phyloP scores from a whole-genome alignment of 768 basidiomycete species.

The Lyophyllum semitale region DNA sequence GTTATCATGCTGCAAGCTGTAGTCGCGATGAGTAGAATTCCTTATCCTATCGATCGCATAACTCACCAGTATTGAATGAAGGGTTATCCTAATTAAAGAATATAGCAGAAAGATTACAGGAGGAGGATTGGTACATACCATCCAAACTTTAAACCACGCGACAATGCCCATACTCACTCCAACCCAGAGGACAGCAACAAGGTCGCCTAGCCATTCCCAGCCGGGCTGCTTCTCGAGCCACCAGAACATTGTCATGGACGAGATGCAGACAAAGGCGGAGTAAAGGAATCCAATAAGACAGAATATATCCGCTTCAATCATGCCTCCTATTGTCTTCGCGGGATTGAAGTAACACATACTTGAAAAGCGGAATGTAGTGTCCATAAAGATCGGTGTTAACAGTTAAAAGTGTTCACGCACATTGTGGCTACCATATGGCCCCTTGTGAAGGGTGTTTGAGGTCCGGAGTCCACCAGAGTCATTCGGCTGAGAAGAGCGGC shows the following conservation, averaged over 20 bases:
- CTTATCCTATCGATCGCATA: background rate
- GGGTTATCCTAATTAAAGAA: conserved; percentile 55
- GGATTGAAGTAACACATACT: conserved; percentile 91
- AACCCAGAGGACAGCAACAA: conserved; percentile 78
- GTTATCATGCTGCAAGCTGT: conserved; percentile 83
- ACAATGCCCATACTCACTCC: conserved; percentile 78
- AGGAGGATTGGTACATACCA: conserved; percentile 39
- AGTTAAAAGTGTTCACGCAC: conserved; percentile 50
- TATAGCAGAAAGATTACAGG: background rate
- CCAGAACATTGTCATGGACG: conserved; percentile 80
- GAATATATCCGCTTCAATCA: conserved; percentile 88
- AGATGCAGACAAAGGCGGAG: conserved; percentile 70
- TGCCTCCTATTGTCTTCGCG: conserved; percentile 88
- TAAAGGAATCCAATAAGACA: conserved; percentile 73
- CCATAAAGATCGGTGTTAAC: background rate
- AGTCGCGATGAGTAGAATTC: background rate
- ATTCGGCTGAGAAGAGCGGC: conserved; percentile 69
- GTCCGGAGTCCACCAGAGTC: conserved; percentile 50
- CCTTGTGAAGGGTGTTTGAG: conserved; percentile 65
- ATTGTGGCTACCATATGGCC: conserved; percentile 94
- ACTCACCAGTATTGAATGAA: conserved; percentile 82
- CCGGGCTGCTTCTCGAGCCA: conserved; percentile 72
- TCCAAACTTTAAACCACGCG: conserved; percentile 92
- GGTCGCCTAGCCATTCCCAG: conserved; percentile 74
- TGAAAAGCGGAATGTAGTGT: background rate